phyloP scores from a whole-genome alignment of 2,329 filamentous ascomycete species.

The Arthrobotrys pseudoclavata region DNA sequence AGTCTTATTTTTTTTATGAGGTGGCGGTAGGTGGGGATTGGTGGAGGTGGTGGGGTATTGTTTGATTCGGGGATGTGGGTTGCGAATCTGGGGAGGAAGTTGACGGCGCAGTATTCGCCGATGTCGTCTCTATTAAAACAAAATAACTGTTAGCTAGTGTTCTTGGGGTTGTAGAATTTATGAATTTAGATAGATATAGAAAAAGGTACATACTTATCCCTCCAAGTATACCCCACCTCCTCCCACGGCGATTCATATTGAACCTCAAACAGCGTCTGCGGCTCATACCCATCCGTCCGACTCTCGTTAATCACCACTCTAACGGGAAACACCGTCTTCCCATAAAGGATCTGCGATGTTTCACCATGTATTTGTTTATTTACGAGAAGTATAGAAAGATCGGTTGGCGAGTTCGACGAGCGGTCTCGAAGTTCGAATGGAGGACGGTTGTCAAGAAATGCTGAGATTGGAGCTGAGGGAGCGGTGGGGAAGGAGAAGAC shows the following conservation, averaged over 20 bases:
- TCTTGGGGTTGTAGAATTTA: not conserved
- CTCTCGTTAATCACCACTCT: slow-evolving; percentile 16
- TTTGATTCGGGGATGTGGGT: slow-evolving; percentile 20
- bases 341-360: slow-evolving; percentile 18
- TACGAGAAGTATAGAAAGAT: slow-evolving; percentile 24
- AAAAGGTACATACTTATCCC: slow-evolving; percentile 23
- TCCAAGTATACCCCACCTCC: slow-evolving; percentile 26
- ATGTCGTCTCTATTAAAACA: slow-evolving; percentile 12
- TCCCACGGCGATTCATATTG: slow-evolving; percentile 38
- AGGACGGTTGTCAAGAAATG: slow-evolving; percentile 19
- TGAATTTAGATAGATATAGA: not conserved
- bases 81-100: slow-evolving; percentile 10
- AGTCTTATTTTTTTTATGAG: slow-evolving; percentile 27
- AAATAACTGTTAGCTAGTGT: not conserved
- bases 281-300: slow-evolving; percentile 1
- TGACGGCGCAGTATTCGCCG: slow-evolving; percentile 17
- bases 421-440: slow-evolving; percentile 13
- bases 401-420: not conserved
- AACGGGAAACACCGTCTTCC: slow-evolving; percentile 18
- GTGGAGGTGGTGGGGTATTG: not conserved
- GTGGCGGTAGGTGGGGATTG: slow-evolving; percentile 8
- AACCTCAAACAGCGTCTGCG: slow-evolving; percentile 24
- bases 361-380: slow-evolving; percentile 44
- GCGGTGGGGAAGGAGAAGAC: slow-evolving; percentile 6
- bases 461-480: not conserved